Conservation (phyloP, 1,139 yeast genomes). For the Candida buenavistaensis region DNA sequence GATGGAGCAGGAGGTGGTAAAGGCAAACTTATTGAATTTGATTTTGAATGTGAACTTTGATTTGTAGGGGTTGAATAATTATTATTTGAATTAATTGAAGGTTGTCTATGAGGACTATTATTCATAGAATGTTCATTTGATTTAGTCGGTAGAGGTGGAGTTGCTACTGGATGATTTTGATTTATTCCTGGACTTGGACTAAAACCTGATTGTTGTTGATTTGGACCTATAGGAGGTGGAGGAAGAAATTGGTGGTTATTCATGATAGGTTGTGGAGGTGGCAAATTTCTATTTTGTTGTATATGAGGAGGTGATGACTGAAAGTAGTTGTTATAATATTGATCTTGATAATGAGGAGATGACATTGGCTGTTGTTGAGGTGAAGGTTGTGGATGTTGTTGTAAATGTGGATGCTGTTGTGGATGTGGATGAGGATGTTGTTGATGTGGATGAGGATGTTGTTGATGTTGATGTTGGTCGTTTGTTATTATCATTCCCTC, state of each 20-base stretch:
- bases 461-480: constrained; percentile 5
- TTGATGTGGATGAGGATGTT: constrained; percentile 6
- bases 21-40: constrained; percentile 8
- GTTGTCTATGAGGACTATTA: constrained; percentile 5
- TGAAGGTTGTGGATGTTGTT: constrained; percentile 3
- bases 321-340: not conserved
- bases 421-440: constrained; percentile 4
- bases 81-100: not conserved
- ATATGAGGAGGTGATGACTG: too few relatives aligned
- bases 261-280: not conserved
- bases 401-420: constrained; percentile 7
- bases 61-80: constrained; percentile 1
- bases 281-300: not conserved
- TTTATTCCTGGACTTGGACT: not conserved
- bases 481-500: constrained; percentile 1
- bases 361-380: not conserved
- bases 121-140: constrained; percentile 5
- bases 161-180: constrained; percentile 9
- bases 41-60: not conserved
- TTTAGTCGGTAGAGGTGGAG: constrained; percentile 5
- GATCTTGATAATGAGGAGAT: constrained; percentile 1
- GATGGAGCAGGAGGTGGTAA: constrained; percentile 9
- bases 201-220: not conserved
- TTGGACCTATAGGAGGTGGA: too few relatives aligned
- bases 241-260: too few relatives aligned